Base-by-base conservation (phyloP, 768 basidiomycete species). In the Suillus bovinus region DNA sequence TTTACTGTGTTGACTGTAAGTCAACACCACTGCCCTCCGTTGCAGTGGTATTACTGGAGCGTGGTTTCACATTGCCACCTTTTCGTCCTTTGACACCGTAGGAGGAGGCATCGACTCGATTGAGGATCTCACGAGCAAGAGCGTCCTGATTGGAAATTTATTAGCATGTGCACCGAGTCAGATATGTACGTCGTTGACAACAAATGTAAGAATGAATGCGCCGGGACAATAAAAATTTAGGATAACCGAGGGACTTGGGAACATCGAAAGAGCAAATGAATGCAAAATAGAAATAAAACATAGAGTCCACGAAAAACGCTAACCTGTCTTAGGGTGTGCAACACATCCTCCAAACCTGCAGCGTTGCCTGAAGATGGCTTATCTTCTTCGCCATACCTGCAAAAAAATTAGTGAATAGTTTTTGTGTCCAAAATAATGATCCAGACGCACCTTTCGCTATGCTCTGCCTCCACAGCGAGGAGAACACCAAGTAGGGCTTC, bases 401-500 rank as follows among this genome's bases (percentile, higher is more conserved):
- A 39, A 17, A 39, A n/a, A 24, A 20, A 20, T 39, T 20, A 39
- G 38, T 14, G 0, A 56, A 17, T 17, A 38, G 7, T 16, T 27
- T 29, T 39, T n/a, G 13, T 13, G 11, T 24, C 14, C 11, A 22
- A 39, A 20, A 11, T 27, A 1, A 39, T 39, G 80, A 80, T 4
- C 81, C 68, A n/a, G 68, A 65, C 41, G 80, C 77, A 16, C 66
- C 72, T 50, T 47, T 69, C 66, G 46, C 65, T 31, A 41, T 65
- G 67, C 3, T 70, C 72, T 36, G 74, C 69, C 57, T 77, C 74
- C 27, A 76, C 69, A 50, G 87, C 81, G 42, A 95, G 79, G 58
- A 96, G 78, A 62, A 94, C 89, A 58, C 93, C 94, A 33, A 96
- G 80, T 46, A 96, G 80, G 0, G 94, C 94, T 72, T 96, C 94